phyloP scores from a whole-genome alignment of 768 basidiomycete genomes.

The Lyophyllum shimeji region DNA sequence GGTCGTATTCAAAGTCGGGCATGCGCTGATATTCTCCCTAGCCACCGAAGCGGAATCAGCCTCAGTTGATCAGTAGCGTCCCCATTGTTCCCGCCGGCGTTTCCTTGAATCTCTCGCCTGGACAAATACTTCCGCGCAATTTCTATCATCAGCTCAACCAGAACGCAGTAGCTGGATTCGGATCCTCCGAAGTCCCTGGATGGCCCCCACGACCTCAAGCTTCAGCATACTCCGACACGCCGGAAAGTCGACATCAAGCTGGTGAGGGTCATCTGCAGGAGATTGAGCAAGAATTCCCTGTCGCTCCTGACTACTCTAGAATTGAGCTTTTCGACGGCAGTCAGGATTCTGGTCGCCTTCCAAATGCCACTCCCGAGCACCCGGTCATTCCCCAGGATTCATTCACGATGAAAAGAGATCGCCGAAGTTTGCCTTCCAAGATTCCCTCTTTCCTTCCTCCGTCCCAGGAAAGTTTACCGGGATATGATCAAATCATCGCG shows the following conservation, averaged over 20 bases:
- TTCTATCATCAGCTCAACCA: constrained; percentile 12
- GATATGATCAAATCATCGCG: not conserved
- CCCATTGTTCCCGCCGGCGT: constrained; percentile 38
- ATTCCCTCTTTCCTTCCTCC: not conserved
- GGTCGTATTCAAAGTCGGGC: not conserved
- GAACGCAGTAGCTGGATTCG: not conserved
- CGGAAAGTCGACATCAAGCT: not conserved
- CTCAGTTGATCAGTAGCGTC: constrained; percentile 6
- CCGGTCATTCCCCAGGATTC: constrained; percentile 3
- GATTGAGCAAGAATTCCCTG: not conserved
- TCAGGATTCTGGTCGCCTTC: not conserved
- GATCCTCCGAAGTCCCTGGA: constrained; percentile 1
- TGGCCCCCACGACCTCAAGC: constrained; percentile 11
- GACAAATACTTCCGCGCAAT: constrained; percentile 52
- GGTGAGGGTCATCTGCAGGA: not conserved
- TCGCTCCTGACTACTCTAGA: not conserved
- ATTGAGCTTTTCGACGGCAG: constrained; percentile 1
- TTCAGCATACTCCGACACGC: not conserved
- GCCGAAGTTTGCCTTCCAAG: not conserved
- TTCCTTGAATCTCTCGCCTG: constrained; percentile 52
- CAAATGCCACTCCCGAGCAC: constrained; percentile 13
- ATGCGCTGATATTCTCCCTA: not conserved
- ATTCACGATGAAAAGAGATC: not conserved
- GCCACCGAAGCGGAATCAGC: constrained; percentile 4
- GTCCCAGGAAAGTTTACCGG: not conserved